A percentile compares a stretch with the other conserved stretches of the same genome.
Conservation (phyloP, 2,329 filamentous ascomycete species). For the Chrysoporthe cubensis region DNA sequence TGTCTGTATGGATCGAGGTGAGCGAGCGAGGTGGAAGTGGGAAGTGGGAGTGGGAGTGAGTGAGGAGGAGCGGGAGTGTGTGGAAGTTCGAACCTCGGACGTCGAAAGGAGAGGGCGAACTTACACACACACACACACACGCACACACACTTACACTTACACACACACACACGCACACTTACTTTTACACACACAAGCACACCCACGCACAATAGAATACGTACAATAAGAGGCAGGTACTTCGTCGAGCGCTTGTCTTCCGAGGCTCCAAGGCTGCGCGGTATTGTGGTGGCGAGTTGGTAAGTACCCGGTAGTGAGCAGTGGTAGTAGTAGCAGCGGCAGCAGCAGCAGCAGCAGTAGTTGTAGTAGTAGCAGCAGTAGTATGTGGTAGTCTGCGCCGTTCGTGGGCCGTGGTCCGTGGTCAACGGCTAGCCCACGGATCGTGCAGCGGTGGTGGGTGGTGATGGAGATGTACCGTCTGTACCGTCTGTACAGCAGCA, state of each 20-base stretch:
- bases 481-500: too few species aligned
- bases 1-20: not conserved
- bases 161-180: too few species aligned
- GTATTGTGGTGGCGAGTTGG: not conserved
- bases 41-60: not conserved
- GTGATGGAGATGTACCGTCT: too few species aligned
- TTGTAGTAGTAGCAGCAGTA: not conserved
- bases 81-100: not conserved
- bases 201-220: not conserved
- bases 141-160: too few species aligned
- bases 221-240: constrained; percentile 9
- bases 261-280: not conserved
- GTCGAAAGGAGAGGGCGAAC: not conserved
- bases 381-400: constrained; percentile 1
- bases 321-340: too few species aligned
- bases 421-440: not conserved
- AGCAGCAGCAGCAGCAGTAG: too few species aligned
- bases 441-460: not conserved
- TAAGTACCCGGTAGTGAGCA: too few species aligned
- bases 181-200: too few species aligned
- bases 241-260: not conserved
- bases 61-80: not conserved
- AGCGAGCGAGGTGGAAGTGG: not conserved
- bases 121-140: too few species aligned
- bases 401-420: not conserved